These are phyloP conservation scores for Chloranthus sessilifolius DNA, from an alignment of 164 flowering plant species.

Conservation along the genomic window DNA sequence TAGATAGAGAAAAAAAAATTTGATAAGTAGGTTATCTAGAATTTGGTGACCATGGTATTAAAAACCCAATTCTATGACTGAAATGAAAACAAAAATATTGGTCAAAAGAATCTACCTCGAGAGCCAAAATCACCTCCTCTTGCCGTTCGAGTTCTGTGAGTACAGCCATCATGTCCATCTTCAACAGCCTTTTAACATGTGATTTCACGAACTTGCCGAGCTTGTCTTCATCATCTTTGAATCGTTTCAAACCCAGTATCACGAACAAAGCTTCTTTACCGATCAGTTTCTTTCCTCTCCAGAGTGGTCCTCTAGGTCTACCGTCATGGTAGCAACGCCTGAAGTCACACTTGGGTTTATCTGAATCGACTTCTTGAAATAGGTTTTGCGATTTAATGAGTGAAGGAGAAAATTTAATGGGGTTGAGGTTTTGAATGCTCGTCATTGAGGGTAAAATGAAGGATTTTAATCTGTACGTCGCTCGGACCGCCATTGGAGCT, in stretches of 20 bases:
- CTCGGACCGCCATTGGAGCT: constrained; percentile 41
- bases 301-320: constrained; percentile 87
- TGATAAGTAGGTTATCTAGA: too few relatives aligned
- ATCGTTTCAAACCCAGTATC: constrained; percentile 65
- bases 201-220: constrained; percentile 63
- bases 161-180: constrained; percentile 82
- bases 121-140: constrained; percentile 58
- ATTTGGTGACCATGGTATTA: too few relatives aligned
- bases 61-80: too few relatives aligned
- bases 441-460: constrained; percentile 18
- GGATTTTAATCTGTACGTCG: constrained; percentile 21
- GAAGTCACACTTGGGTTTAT: constrained; percentile 1
- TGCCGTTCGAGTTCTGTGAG: constrained; percentile 80
- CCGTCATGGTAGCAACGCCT: constrained; percentile 57
- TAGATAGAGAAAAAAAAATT: too few relatives aligned
- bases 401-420: background rate
- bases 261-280: constrained; percentile 89
- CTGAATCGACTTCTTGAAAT: background rate
- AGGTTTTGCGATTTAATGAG: background rate
- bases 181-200: constrained; percentile 72
- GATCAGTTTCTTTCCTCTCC: constrained; percentile 84
- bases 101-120: constrained; percentile 39
- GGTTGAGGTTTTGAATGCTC: constrained; percentile 17
- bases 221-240: constrained; percentile 67
- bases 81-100: background rate